Percentiles rank a stretch among this genome's conserved stretches.
Evolutionary conservation across 768 basidiomycete species (phyloP).

Genomic region (Trametes cingulata): DNA sequence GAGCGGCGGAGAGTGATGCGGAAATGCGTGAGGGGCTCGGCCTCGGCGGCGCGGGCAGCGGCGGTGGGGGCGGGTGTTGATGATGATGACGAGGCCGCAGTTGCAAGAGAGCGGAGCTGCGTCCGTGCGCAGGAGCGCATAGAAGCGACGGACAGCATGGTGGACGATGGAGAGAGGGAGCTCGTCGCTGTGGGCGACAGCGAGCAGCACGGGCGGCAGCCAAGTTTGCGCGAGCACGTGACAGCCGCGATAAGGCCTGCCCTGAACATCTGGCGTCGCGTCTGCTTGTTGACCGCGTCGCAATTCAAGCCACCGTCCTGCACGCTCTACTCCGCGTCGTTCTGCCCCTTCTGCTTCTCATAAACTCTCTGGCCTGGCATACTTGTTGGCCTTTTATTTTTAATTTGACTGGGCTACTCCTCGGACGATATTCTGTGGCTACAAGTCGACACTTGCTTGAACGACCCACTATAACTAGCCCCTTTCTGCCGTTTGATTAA

Average conservation of each 20-base stretch:
- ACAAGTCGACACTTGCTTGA: background rate
- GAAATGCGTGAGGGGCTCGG: conserved; percentile 65
- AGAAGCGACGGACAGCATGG: conserved; percentile 12
- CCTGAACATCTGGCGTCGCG: conserved; percentile 17
- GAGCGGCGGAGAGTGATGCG: conserved; percentile 90
- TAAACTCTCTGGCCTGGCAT: background rate
- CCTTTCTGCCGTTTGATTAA: background rate
- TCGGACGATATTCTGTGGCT: too few relatives aligned
- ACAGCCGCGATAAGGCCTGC: conserved; percentile 4
- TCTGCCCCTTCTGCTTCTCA: background rate
- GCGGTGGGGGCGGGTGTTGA: background rate
- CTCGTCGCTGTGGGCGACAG: conserved; percentile 11
- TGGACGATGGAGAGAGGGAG: conserved; percentile 1
- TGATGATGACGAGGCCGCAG: background rate
- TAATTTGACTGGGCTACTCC: too few relatives aligned
- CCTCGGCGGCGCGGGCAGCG: background rate
- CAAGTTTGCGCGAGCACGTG: conserved; percentile 17
- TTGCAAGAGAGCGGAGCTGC: conserved; percentile 2
- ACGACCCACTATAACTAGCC: background rate
- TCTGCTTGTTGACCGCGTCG: conserved; percentile 5
- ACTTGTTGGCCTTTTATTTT: too few relatives aligned
- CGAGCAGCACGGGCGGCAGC: background rate
- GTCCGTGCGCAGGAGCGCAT: conserved; percentile 6
- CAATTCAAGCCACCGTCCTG: background rate
- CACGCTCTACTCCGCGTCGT: background rate